Percentiles rank a stretch among this genome's conserved stretches.
Conservation (phyloP, 257 asterid species). For the Eucommia ulmoides region DNA sequence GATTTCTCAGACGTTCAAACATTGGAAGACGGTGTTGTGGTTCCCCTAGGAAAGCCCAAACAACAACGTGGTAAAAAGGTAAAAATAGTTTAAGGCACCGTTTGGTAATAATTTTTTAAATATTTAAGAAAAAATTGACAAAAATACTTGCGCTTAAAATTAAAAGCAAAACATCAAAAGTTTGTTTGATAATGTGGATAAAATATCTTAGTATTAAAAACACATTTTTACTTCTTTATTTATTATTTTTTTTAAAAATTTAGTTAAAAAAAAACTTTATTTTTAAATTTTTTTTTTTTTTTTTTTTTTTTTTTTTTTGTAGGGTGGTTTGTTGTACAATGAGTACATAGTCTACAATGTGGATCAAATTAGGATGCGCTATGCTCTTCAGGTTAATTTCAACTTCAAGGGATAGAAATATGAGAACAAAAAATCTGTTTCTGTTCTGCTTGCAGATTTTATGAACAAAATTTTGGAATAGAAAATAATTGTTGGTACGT, state of each 20-base stretch:
- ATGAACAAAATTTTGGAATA: too few relatives aligned
- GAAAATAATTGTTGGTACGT: too few relatives aligned
- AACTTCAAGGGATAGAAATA: slow-evolving; percentile 26
- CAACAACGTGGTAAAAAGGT: slow-evolving; percentile 41
- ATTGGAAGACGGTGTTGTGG: slow-evolving; percentile 64
- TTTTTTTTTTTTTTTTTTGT: slow-evolving; percentile 16
- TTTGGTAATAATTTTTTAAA: too few relatives aligned
- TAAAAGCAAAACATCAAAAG: too few relatives aligned
- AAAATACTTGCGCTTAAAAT: too few relatives aligned
- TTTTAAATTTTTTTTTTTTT: background rate
- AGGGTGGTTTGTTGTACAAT: slow-evolving; percentile 63
- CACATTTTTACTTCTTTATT: background rate
- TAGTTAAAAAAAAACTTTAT: background rate
- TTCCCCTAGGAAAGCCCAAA: slow-evolving; percentile 72
- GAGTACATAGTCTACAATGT: slow-evolving; percentile 85
- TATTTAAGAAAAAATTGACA: too few relatives aligned
- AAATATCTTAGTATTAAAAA: too few relatives aligned
- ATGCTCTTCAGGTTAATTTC: slow-evolving; percentile 73
- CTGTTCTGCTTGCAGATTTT: too few relatives aligned
- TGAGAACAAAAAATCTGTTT: too few relatives aligned
- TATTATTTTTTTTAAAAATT: background rate
- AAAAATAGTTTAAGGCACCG: background rate
- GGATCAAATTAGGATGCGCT: slow-evolving; percentile 88
- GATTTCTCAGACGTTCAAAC: slow-evolving; percentile 40
- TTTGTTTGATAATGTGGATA: too few relatives aligned